Conservation (phyloP, 108 stramenopile species). For the Skeletonema potamos region DNA sequence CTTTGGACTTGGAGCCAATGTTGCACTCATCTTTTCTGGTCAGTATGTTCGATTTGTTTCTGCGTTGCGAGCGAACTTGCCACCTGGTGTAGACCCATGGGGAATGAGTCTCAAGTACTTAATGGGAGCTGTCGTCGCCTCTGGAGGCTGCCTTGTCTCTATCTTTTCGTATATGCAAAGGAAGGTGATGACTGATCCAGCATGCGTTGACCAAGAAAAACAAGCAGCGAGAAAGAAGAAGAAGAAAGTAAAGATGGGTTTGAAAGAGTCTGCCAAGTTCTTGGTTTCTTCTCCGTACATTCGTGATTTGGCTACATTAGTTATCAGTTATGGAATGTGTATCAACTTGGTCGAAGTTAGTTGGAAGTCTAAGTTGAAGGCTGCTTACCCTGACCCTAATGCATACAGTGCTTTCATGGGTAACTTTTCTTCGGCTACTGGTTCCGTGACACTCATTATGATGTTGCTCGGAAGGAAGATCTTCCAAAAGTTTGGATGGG, state of each 20-base stretch:
- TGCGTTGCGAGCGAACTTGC: conserved; percentile 66
- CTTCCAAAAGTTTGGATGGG: conserved; percentile 94
- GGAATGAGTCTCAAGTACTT: conserved; percentile 87
- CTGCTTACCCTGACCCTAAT: conserved; percentile 95
- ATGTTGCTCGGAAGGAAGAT: conserved; percentile 94
- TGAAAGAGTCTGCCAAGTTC: conserved; percentile 92
- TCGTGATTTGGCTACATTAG: conserved; percentile 89
- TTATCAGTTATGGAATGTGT: conserved; percentile 97
- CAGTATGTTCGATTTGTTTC: conserved; percentile 95
- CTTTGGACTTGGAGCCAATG: conserved; percentile 95
- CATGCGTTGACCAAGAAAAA: conserved; percentile 60
- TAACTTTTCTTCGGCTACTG: conserved; percentile 94
- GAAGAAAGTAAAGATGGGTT: conserved; percentile 85
- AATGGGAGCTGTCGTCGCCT: conserved; percentile 92
- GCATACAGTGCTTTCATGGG: conserved; percentile 99
- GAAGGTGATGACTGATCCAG: conserved; percentile 81
- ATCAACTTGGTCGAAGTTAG: conserved; percentile 99
- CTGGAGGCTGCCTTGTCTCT: conserved; percentile 78
- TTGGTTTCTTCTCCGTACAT: conserved; percentile 90
- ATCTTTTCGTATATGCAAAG: conserved; percentile 90
- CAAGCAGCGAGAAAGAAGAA: conserved; percentile 69
- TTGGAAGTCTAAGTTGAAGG: conserved; percentile 99
- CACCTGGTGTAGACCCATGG: conserved; percentile 94
- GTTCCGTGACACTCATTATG: conserved; percentile 93
- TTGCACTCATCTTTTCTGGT: conserved; percentile 94